Conservation (phyloP, 2,329 filamentous ascomycete genomes). For the Neonectria magnoliae region DNA sequence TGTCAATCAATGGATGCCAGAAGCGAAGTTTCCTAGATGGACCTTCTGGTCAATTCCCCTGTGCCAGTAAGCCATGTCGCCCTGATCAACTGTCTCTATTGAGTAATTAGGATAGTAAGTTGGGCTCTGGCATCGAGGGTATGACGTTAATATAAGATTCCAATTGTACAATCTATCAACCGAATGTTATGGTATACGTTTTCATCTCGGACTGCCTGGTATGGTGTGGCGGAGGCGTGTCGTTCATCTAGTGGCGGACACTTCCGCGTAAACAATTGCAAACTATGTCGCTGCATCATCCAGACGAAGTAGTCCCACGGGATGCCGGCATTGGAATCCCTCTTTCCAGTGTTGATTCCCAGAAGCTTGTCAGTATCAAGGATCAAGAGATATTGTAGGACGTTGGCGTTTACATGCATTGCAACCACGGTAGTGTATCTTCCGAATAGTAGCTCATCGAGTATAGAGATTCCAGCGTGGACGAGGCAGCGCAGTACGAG, state of each 20-base stretch:
- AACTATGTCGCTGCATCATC: no score
- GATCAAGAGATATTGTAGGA: not conserved
- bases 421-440: not conserved
- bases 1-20: not conserved
- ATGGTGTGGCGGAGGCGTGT: not conserved
- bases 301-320: not conserved
- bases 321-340: not conserved
- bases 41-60: not conserved
- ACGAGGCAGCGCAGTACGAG: not conserved
- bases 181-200: not conserved
- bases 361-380: not conserved
- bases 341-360: not conserved
- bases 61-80: not conserved
- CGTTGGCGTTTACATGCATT: not conserved
- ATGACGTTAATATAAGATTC: not conserved
- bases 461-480: not conserved
- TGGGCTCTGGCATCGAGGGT: not conserved
- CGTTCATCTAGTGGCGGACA: not conserved
- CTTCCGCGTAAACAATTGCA: not conserved
- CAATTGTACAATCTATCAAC: not conserved
- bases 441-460: fast-evolving
- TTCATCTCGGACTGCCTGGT: slow-evolving; percentile 7
- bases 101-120: not conserved
- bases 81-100: not conserved
- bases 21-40: not conserved